Evolutionary conservation across 78 protist genomes (phyloP).

Genomic region (Salpingoeca rosetta): DNA sequence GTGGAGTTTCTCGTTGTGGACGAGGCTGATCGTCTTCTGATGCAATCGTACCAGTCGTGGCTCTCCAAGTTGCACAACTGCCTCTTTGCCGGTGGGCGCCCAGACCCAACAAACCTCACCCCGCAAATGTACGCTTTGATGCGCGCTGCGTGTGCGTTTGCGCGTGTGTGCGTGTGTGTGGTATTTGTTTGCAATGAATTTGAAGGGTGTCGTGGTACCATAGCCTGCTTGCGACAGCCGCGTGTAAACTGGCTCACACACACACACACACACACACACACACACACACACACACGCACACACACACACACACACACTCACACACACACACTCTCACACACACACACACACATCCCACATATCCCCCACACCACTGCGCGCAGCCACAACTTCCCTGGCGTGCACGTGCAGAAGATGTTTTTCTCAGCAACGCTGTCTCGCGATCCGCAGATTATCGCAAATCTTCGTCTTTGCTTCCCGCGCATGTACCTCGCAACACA

Average conservation of each 20-base stretch:
- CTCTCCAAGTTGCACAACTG: neutral
- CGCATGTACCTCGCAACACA: neutral
- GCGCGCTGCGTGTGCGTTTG: neutral
- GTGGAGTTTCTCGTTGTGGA: slow-evolving; percentile 45
- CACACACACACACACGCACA: too few relatives aligned
- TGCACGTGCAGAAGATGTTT: slow-evolving; percentile 35
- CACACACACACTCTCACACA: too few relatives aligned
- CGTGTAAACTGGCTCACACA: neutral
- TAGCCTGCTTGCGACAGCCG: too few relatives aligned
- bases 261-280: too few relatives aligned
- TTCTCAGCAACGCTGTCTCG: slow-evolving; percentile 66
- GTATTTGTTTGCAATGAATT: too few relatives aligned
- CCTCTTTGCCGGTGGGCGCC: neutral
- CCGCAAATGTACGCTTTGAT: neutral
- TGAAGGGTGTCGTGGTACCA: too few relatives aligned
- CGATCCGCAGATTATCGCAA: slow-evolving; percentile 30
- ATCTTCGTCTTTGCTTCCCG: slow-evolving; percentile 24
- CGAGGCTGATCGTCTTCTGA: slow-evolving; percentile 59
- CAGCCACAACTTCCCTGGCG: neutral
- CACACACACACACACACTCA: too few relatives aligned
- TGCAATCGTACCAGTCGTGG: slow-evolving; percentile 43
- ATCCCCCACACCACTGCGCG: too few relatives aligned
- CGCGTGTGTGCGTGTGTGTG: too few relatives aligned
- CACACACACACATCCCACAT: too few relatives aligned
- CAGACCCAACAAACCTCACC: neutral